phyloP scores from a whole-genome alignment of 805 yeast genomes.

The Yarrowia keelungensis region DNA sequence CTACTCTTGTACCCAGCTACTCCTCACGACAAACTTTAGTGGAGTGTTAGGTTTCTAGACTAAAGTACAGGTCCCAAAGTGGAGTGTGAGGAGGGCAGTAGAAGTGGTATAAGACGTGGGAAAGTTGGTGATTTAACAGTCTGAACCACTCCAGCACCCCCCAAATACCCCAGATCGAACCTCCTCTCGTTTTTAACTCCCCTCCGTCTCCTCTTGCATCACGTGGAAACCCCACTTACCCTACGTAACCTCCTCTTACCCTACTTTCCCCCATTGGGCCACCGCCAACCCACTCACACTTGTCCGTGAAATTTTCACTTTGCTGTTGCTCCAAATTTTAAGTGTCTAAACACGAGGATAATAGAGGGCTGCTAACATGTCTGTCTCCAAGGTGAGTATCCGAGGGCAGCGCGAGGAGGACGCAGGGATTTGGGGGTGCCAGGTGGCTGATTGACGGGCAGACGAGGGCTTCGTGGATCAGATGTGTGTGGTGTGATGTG shows the following conservation, averaged over 20 bases:
- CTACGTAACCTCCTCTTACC: conserved; percentile 38
- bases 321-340: conserved; percentile 30
- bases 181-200: neutral
- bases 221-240: conserved; percentile 16
- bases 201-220: neutral
- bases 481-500: neutral
- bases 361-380: conserved; percentile 41
- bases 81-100: neutral
- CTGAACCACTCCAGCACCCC: too few species aligned
- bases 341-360: conserved; percentile 33
- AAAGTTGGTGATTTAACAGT: too few species aligned
- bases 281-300: conserved; percentile 34
- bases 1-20: neutral
- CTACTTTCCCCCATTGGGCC: conserved; percentile 39
- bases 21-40: conserved; percentile 6
- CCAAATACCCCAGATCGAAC: too few species aligned
- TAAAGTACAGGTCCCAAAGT: neutral
- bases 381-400: conserved; percentile 44
- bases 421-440: neutral
- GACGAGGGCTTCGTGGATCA: too few species aligned
- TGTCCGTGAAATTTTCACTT: conserved; percentile 39
- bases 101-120: too few species aligned
- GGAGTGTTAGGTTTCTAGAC: neutral
- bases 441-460: too few species aligned
- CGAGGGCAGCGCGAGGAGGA: neutral